Base-by-base conservation (phyloP, 768 basidiomycete species). In the Lepiota subincarnata region DNA sequence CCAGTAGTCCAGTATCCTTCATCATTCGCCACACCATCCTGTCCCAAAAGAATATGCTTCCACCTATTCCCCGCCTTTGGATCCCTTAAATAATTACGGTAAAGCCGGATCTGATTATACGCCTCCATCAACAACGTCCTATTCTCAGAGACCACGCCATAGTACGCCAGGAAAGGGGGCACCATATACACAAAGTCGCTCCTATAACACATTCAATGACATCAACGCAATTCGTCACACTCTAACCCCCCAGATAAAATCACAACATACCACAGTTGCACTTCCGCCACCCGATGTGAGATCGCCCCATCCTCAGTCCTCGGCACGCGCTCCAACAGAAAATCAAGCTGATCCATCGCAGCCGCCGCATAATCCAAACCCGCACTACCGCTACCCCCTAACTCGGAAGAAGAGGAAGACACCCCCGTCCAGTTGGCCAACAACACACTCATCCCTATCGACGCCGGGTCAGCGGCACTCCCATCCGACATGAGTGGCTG, bases 111-210 rank as follows among this genome's bases (percentile, higher is more conserved):
- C 61, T 93, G 92, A 12, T 74, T 78, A 69, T 87, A 86, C 2
- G 89, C 83, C 52, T 84, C 81, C 2, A 63, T 63, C 14, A 93
- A 57, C 14, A 91, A 68, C 0, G 80, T 77, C 26, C 73, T 62
- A 64, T 93, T 87, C 19, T 66, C 58, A 0, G 81, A 81, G 6
- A 69, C 54, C 39, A 81, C 80, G 36, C 88, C 93, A 64, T 91
- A 92, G 67, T 91, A 92, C 0, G 92, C 89, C 8, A 94, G 68
- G 65, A 92, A 95, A 0, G 90, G 89, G 1, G 91, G 91, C 0
- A 86, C 86, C 91, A 92, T 92, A 65, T 85, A 92, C 11, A 88
- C 77, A 48, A 77, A 92, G 64, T 92, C 90, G 48, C 81, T 81
- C 88, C 89, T 89, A 48, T 1, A 31, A 8, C 7, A 47, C 52